Percentiles rank a stretch among this genome's conserved stretches.
phyloP scores from a whole-genome alignment of 441 rosid species.

The Aleurites moluccanus region DNA sequence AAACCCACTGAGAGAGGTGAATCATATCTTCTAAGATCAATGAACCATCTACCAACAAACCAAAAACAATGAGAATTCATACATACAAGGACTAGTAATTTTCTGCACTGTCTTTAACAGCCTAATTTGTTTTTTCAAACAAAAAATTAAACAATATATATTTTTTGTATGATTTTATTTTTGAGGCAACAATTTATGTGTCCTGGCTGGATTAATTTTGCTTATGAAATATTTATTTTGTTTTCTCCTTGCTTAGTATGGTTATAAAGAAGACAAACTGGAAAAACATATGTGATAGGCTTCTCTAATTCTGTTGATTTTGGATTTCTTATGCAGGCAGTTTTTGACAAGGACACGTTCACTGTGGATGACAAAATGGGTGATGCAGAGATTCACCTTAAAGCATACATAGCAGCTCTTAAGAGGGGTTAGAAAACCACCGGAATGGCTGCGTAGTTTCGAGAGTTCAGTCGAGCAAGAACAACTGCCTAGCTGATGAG shows the following conservation, averaged over 20 bases:
- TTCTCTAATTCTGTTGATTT: not conserved
- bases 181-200: too few relatives aligned
- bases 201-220: not conserved
- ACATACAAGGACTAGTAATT: too few relatives aligned
- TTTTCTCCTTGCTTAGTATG: not conserved
- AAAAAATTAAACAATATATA: too few relatives aligned
- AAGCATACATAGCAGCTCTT: constrained; percentile 47
- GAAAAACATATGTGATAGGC: not conserved
- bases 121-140: too few relatives aligned
- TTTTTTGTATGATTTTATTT: too few relatives aligned
- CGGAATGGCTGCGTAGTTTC: constrained; percentile 59
- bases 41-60: too few relatives aligned
- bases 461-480: constrained; percentile 42
- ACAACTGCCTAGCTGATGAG: constrained; percentile 68
- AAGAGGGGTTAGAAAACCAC: constrained; percentile 42
- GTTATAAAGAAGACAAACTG: not conserved
- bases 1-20: too few relatives aligned
- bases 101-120: too few relatives aligned
- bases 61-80: too few relatives aligned
- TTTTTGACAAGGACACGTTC: constrained; percentile 71
- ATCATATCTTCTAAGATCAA: too few relatives aligned
- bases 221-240: not conserved
- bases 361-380: constrained; percentile 90
- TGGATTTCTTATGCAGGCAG: constrained; percentile 33
- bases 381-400: constrained; percentile 67